phyloP scores from a whole-genome alignment of 108 stramenopile genomes.

The Pseudonitzschia delicatissima region DNA sequence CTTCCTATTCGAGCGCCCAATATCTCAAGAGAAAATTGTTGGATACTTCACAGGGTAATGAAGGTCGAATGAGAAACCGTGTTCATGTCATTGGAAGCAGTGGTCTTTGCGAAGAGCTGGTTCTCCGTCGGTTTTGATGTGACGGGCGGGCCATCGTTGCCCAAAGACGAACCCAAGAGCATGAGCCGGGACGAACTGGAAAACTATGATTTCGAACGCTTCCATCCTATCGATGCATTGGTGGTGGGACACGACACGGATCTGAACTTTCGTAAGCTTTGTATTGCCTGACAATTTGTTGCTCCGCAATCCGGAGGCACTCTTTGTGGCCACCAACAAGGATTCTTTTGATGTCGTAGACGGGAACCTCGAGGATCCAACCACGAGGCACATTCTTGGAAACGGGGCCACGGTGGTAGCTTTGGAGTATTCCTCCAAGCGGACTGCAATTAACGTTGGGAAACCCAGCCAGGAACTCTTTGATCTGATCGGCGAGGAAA shows the following conservation, averaged over 20 bases:
- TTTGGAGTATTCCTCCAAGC: conserved; percentile 58
- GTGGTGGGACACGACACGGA: conserved; percentile 75
- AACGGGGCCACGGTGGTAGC: conserved; percentile 71
- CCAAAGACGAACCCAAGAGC: not conserved
- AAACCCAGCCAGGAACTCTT: conserved; percentile 69
- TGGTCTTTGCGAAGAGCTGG: conserved; percentile 71
- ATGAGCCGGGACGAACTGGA: conserved; percentile 74
- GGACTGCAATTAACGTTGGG: conserved; percentile 71
- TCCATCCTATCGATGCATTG: conserved; percentile 63
- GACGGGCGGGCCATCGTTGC: conserved; percentile 18
- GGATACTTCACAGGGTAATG: not conserved
- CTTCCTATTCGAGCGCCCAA: conserved; percentile 60
- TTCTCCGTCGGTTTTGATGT: conserved; percentile 48
- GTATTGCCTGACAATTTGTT: conserved; percentile 72
- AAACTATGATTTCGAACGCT: conserved; percentile 43
- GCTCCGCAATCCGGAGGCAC: conserved; percentile 63
- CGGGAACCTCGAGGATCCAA: conserved; percentile 12
- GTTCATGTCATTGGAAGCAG: conserved; percentile 79
- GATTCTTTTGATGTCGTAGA: conserved; percentile 81
- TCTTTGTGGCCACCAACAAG: conserved; percentile 77
- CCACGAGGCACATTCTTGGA: conserved; percentile 62
- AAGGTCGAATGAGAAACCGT: conserved; percentile 9
- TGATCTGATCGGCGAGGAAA: conserved; percentile 28
- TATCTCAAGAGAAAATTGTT: conserved; percentile 38
- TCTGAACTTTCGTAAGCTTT: conserved; percentile 77